Conservation (phyloP, 495 filamentous ascomycete genomes). For the Baudoinia panamericana region DNA sequence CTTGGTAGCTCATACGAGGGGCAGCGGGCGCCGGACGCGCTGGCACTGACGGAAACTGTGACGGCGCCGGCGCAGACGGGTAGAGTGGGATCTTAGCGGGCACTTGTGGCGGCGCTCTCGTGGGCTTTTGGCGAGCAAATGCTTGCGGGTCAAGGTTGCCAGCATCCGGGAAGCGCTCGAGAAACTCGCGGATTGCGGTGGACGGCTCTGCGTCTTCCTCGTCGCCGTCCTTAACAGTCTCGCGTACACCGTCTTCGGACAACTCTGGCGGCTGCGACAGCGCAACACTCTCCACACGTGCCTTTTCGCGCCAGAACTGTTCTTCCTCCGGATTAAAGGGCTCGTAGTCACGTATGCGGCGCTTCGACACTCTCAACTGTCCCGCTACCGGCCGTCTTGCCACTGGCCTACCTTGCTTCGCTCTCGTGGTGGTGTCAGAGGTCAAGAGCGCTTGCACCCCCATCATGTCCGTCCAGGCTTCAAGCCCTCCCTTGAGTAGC, state of each 20-base stretch:
- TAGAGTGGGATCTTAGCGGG: conserved; percentile 8
- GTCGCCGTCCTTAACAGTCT: conserved; percentile 25
- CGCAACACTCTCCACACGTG: conserved; percentile 40
- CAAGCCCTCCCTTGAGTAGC: conserved; percentile 66
- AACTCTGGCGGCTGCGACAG: conserved; percentile 34
- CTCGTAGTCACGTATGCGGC: conserved; percentile 43
- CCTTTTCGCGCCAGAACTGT: conserved; percentile 46
- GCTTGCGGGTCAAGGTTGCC: conserved; percentile 54
- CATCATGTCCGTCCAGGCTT: conserved; percentile 70
- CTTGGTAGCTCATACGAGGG: conserved; percentile 76
- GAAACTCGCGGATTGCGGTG: conserved; percentile 50
- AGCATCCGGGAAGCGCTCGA: conserved; percentile 69
- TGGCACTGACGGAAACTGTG: conserved; percentile 34
- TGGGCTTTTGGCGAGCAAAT: conserved; percentile 41
- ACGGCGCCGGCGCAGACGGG: conserved; percentile 8
- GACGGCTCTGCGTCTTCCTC: conserved; percentile 34
- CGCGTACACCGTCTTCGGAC: conserved; percentile 31
- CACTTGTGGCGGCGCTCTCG: conserved; percentile 7
- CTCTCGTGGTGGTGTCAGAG: conserved; percentile 42
- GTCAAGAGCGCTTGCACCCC: conserved; percentile 54
- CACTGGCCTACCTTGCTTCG: conserved; percentile 39
- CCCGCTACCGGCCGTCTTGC: conserved; percentile 41
- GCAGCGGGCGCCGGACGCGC: conserved; percentile 70
- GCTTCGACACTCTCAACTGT: conserved; percentile 41
- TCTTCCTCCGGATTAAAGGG: conserved; percentile 50